Conservation (phyloP, 768 basidiomycete genomes). For the Mycena crocata region DNA sequence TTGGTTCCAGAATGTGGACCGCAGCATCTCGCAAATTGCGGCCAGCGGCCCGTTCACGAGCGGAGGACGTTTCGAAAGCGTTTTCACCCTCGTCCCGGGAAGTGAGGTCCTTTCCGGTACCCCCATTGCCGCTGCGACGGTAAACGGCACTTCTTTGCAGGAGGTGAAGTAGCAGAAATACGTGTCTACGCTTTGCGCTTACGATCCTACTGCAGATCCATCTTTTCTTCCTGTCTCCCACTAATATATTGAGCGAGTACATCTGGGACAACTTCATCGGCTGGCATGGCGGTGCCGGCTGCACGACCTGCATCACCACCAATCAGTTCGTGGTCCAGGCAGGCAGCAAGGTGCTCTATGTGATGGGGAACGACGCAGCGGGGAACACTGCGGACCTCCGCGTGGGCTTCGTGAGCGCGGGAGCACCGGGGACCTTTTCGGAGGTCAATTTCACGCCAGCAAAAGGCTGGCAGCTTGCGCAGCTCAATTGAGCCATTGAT, state of each 20-base stretch:
- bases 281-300: constrained; percentile 14
- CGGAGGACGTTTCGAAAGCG: background rate
- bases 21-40: background rate
- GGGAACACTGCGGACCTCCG: background rate
- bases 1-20: background rate
- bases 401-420: background rate
- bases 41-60: background rate
- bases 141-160: background rate
- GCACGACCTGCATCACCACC: constrained; percentile 19
- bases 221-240: constrained; percentile 25
- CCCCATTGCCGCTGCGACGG: background rate
- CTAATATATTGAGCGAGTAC: constrained; percentile 20
- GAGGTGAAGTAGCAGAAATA: background rate
- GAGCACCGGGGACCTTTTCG: background rate
- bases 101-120: background rate
- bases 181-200: background rate
- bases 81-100: background rate
- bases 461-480: background rate
- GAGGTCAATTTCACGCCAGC: background rate
- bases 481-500: no score
- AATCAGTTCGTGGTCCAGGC: constrained; percentile 3
- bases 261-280: background rate
- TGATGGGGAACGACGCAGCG: background rate
- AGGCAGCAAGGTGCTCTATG: constrained; percentile 24
- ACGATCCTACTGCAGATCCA: constrained; percentile 13